Evolutionary conservation across 2,329 filamentous ascomycete genomes (phyloP).

Genomic region (Fonsecaea pedrosoi): DNA sequence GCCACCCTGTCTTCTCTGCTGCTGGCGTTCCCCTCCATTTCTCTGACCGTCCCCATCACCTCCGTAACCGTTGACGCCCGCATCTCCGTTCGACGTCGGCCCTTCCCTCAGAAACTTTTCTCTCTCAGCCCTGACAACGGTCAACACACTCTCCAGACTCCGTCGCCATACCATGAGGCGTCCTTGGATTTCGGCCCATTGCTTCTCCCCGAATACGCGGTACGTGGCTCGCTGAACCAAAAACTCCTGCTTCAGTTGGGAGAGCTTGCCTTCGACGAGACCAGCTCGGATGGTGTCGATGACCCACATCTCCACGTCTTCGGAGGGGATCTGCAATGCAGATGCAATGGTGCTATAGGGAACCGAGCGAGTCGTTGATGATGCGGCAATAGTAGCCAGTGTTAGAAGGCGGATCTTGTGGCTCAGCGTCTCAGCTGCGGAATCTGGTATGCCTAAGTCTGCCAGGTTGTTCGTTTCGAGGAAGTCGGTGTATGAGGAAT

Average conservation of each 20-base stretch:
- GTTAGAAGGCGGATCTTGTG: constrained; percentile 97
- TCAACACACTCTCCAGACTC: constrained; percentile 78
- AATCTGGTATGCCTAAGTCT: constrained; percentile 78
- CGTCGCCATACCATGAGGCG: constrained; percentile 89
- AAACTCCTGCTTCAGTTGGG: constrained; percentile 90
- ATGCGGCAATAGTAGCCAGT: constrained; percentile 85
- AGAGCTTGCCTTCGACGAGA: constrained; percentile 94
- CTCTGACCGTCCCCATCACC: constrained; percentile 25
- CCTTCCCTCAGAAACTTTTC: constrained; percentile 75
- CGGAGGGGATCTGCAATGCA: constrained; percentile 78
- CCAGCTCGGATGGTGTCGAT: constrained; percentile 97
- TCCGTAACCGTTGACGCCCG: constrained; percentile 28
- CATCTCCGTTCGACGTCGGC: constrained; percentile 37
- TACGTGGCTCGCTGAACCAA: constrained; percentile 95
- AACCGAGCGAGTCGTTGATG: constrained; percentile 82
- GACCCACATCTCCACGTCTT: constrained; percentile 97
- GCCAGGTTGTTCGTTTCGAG: constrained; percentile 64
- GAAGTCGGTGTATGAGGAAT: constrained; percentile 96
- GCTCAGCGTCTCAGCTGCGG: constrained; percentile 77
- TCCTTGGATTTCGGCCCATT: constrained; percentile 94
- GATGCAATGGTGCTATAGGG: constrained; percentile 85
- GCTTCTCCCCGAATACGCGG: constrained; percentile 95
- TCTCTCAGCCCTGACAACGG: constrained; percentile 80
- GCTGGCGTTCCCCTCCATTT: constrained; percentile 25
- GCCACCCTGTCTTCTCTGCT: constrained; percentile 41